Base-by-base conservation (phyloP, 441 rosid species). In the Erodium moschatum region DNA sequence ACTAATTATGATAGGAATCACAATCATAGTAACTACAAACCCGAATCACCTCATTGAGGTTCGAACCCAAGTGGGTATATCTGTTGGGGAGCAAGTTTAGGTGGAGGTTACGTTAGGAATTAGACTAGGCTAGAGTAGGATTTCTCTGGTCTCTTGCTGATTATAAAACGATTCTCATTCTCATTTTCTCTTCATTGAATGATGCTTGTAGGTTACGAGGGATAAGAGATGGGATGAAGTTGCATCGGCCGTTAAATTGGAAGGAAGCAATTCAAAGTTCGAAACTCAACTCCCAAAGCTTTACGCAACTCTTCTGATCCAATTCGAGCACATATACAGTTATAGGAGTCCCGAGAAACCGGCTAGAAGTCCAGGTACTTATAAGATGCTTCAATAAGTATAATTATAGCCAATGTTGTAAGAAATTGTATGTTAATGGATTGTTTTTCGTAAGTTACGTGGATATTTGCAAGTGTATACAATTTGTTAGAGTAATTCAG, bases 231-330 rank as follows among this genome's bases (percentile, higher is more conserved):
- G 60, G 60, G 60, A 52, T 18, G 21, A 52, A 52, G 60, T 52
- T 52, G 60, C 60, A n/a, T 52, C 5, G 18, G 60, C 60, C n/a
- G 7, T 52, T 13, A 52, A 52, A 15, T 52, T 52, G 60, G 60
- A 52, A 52, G 60, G 19, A 16, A 52, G 7, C 60, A 52, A 15
- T 52, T 52, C n/a, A 20, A 52, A 52, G 60, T 52, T 52, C 7
- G 19, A 13, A 52, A n/a, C 60, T 52, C 60, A 52, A 52, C 60
- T 52, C n/a, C 60, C 3, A 52, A 52, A 52, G 19, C 60, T 52
- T 18, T 52, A 52, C 60, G 7, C 7, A 18, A 52, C 16, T 15
- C 60, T 52, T 52, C 60, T 52, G 21, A 18, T 52, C 60, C 60
- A 52, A 20, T 52, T 52, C 19, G 60, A 52, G 18, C 18, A 13